Conservation (phyloP, 2,329 filamentous ascomycete genomes). For the Xenoacremonium recifei region DNA sequence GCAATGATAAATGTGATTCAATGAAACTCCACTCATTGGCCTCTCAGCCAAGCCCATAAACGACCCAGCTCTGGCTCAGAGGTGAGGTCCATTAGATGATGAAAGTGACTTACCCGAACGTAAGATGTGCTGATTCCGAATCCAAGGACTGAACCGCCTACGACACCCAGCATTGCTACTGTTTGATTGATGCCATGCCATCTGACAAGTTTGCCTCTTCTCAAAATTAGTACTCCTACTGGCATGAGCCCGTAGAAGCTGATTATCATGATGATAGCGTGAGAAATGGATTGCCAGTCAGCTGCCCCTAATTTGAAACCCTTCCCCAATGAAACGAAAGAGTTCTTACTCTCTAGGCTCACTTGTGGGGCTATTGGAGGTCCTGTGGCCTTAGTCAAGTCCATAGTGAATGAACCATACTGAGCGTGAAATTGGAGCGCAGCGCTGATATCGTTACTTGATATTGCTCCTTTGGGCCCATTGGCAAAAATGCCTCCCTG, state of each 20-base stretch:
- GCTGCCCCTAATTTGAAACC: constrained; percentile 28
- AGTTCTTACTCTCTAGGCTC: constrained; percentile 28
- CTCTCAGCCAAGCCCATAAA: too few species aligned
- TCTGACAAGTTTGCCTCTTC: constrained; percentile 48
- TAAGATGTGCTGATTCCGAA: constrained; percentile 53
- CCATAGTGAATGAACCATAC: constrained; percentile 55
- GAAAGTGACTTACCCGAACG: too few species aligned
- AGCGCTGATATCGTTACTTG: constrained; percentile 41
- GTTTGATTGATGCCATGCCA: constrained; percentile 56
- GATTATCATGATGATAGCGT: constrained; percentile 54
- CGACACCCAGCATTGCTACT: constrained; percentile 45
- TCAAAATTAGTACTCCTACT: constrained; percentile 51
- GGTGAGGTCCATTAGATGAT: too few species aligned
- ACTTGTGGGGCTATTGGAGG: constrained; percentile 40
- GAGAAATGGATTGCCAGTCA: constrained; percentile 41
- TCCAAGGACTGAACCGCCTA: constrained; percentile 49
- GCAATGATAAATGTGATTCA: constrained; percentile 50
- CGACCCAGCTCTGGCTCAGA: too few species aligned
- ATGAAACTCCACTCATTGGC: too few species aligned
- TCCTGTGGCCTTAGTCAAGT: constrained; percentile 52
- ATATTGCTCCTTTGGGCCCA: constrained; percentile 45
- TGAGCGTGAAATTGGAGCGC: constrained; percentile 50
- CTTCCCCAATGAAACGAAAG: constrained; percentile 35
- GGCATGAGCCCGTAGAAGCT: constrained; percentile 56
- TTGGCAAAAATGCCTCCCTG: constrained; percentile 56